Percentiles rank a stretch among this genome's conserved stretches.
Evolutionary conservation across 1,284 basidiomycete genomes (phyloP).

Genomic region (Apiotrichum mycotoxinovorans): DNA sequence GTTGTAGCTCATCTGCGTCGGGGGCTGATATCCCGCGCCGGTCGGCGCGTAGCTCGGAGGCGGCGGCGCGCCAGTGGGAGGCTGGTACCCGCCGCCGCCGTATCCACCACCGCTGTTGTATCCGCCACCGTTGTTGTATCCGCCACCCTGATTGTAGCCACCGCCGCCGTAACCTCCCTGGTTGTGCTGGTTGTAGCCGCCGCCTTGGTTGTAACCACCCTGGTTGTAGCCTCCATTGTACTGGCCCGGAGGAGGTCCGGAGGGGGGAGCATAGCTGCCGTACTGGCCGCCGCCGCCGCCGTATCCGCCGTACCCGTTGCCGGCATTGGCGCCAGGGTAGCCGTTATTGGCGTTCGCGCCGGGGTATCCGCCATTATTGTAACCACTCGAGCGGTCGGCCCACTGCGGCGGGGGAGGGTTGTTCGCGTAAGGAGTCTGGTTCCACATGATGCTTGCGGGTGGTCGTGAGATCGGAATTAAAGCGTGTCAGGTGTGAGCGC

Average conservation of each 20-base stretch:
- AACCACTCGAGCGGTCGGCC: too few species aligned
- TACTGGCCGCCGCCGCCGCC: not conserved
- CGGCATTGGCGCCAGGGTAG: not conserved
- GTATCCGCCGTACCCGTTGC: not conserved
- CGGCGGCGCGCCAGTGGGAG: constrained; percentile 14
- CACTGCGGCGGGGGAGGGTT: constrained; percentile 16
- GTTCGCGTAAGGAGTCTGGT: constrained; percentile 12
- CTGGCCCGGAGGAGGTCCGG: not conserved
- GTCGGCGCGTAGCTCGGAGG: constrained; percentile 13
- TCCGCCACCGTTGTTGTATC: constrained; percentile 1
- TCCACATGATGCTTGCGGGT: constrained; percentile 2
- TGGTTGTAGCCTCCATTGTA: not conserved
- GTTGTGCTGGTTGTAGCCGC: not conserved
- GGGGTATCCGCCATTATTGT: not conserved
- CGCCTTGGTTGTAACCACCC: not conserved
- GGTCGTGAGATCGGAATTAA: not conserved
- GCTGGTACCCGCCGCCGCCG: constrained; percentile 2
- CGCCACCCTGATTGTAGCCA: not conserved
- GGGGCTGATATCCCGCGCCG: constrained; percentile 11
- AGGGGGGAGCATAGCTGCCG: not conserved
- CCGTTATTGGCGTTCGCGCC: not conserved
- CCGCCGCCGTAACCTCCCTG: not conserved
- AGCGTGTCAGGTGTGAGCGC: too few species aligned
- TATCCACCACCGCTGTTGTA: not conserved
- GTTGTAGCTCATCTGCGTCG: constrained; percentile 3